Evolutionary conservation across 371 early-diverging fungal genomes (phyloP).

Genomic region (Actinomucor elegans): DNA sequence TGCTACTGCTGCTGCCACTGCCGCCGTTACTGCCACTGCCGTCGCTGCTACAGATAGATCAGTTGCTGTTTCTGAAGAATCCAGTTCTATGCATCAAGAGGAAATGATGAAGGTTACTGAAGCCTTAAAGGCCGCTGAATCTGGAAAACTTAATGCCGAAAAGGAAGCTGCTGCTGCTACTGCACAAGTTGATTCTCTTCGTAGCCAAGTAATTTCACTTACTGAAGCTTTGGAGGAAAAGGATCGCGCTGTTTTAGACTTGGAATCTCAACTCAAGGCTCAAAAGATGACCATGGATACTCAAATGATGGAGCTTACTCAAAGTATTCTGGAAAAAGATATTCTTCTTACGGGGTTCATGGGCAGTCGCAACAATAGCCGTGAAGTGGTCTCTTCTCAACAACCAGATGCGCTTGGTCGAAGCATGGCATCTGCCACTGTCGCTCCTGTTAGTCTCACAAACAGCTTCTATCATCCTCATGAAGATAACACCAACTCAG

Average conservation of each 20-base stretch:
- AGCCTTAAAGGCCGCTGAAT: too few relatives aligned
- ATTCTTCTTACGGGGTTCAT: conserved; percentile 15
- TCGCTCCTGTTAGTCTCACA: background rate
- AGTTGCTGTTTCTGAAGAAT: background rate
- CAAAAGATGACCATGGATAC: conserved; percentile 21
- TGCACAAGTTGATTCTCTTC: background rate
- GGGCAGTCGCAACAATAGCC: conserved; percentile 18
- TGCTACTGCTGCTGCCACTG: background rate
- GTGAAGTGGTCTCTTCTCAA: conserved; percentile 6
- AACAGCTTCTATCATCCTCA: conserved; percentile 10
- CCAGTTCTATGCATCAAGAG: too few relatives aligned
- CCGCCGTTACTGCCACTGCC: background rate
- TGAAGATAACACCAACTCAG: background rate
- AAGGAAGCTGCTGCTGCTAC: background rate
- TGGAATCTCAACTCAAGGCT: conserved; percentile 9
- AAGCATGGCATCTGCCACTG: background rate
- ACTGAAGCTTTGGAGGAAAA: conserved; percentile 5
- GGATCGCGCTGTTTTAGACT: background rate
- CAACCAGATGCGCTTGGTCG: background rate
- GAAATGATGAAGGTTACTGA: background rate
- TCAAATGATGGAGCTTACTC: conserved; percentile 21
- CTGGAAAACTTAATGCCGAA: too few relatives aligned
- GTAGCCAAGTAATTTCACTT: background rate
- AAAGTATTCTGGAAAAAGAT: conserved; percentile 25
- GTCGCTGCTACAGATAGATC: conserved; percentile 1